Evolutionary conservation across 495 filamentous ascomycete genomes (phyloP).

Genomic region (Hypoxylon intermedium): DNA sequence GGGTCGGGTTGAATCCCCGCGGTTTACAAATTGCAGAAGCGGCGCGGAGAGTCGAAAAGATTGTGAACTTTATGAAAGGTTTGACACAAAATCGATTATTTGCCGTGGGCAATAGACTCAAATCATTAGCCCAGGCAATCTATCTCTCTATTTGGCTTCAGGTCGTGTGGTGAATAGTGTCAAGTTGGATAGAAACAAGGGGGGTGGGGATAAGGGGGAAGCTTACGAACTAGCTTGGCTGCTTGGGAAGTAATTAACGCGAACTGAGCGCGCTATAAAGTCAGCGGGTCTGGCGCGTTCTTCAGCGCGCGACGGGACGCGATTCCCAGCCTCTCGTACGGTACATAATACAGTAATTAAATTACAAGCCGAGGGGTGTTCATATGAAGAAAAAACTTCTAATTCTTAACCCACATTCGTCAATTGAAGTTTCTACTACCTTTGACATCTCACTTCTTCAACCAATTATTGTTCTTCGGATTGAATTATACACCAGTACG

Average conservation of each 20-base stretch:
- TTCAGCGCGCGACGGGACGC: constrained; percentile 32
- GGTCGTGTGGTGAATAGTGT: too few relatives aligned
- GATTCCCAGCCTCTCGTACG: constrained; percentile 28
- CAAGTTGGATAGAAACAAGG: too few relatives aligned
- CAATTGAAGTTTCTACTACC: constrained; percentile 13
- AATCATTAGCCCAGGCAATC: too few relatives aligned
- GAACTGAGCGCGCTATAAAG: constrained; percentile 35
- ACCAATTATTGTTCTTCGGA: constrained; percentile 1
- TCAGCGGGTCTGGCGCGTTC: constrained; percentile 13
- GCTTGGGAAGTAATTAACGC: constrained; percentile 31
- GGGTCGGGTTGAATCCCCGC: too few relatives aligned
- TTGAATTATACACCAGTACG: not conserved
- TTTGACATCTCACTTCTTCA: constrained; percentile 22
- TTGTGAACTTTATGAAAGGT: too few relatives aligned
- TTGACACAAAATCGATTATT: too few relatives aligned
- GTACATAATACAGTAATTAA: constrained; percentile 1
- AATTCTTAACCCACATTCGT: constrained; percentile 24
- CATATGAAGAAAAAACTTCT: constrained; percentile 10
- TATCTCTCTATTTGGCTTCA: too few relatives aligned
- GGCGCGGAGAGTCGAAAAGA: too few relatives aligned
- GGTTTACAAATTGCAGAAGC: too few relatives aligned
- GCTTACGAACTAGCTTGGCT: too few relatives aligned
- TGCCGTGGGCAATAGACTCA: too few relatives aligned
- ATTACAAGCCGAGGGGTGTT: constrained; percentile 10
- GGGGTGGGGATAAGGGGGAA: too few relatives aligned